Conservation (phyloP, 306 rosid genomes). For the Prunus mongolica region DNA sequence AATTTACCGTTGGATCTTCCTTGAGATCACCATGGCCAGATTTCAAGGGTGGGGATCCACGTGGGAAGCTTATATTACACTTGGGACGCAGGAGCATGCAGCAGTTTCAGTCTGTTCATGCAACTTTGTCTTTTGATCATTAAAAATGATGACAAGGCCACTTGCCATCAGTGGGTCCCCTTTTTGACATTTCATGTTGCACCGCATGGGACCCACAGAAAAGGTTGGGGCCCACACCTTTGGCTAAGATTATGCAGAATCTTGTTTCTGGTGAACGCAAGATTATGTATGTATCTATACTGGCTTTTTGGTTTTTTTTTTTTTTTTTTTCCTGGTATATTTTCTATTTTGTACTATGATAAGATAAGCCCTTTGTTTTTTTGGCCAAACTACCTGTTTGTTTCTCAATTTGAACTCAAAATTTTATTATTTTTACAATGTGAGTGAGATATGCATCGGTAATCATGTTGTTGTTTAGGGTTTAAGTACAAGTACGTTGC, state of each 20-base stretch:
- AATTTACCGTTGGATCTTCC: conserved; percentile 29
- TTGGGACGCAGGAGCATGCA: conserved; percentile 6
- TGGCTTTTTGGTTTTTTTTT: too few species aligned
- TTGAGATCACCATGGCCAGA: conserved; percentile 34
- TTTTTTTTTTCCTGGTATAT: too few species aligned
- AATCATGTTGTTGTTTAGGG: too few species aligned
- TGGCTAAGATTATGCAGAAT: too few species aligned
- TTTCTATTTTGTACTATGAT: too few species aligned
- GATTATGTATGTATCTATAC: too few species aligned
- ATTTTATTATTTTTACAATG: too few species aligned
- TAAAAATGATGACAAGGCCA: conserved; percentile 18
- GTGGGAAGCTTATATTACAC: background rate
- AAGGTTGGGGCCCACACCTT: background rate
- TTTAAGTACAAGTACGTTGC: too few species aligned
- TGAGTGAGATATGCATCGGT: too few species aligned
- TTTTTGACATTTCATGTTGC: background rate
- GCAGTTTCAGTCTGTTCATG: background rate
- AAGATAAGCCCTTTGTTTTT: rapidly evolving
- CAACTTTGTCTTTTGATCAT: conserved; percentile 14
- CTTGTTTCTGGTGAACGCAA: background rate
- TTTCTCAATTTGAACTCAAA: too few species aligned
- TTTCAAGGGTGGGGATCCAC: conserved; percentile 23
- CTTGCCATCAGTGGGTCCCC: background rate
- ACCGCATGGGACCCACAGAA: conserved; percentile 6
- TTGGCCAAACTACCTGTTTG: too few species aligned